Evolutionary conservation across 2,329 filamentous ascomycete species (phyloP).

Genomic region (Stagonosporopsis rhizophila): DNA sequence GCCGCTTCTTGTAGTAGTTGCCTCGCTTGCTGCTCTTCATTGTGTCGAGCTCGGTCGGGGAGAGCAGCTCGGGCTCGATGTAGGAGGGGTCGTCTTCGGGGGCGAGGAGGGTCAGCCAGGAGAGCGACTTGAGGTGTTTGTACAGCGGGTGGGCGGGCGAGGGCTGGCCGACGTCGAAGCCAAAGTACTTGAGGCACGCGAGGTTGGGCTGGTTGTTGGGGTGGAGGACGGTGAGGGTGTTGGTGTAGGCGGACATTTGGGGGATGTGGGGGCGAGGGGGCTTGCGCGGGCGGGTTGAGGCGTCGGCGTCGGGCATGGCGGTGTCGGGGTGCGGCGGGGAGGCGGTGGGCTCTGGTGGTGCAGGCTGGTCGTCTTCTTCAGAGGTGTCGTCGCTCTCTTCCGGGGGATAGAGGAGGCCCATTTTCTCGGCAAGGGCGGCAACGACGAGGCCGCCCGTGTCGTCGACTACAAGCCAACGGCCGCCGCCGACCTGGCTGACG

Average conservation of each 20-base stretch:
- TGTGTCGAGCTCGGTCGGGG: conserved; percentile 67
- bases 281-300: conserved; percentile 27
- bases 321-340: conserved; percentile 8
- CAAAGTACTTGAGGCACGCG: conserved; percentile 85
- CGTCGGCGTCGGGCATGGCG: conserved; percentile 29
- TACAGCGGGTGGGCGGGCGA: conserved; percentile 76
- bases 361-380: conserved; percentile 18
- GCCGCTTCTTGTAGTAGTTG: conserved; percentile 86
- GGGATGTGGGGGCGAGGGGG: conserved; percentile 47
- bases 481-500: conserved; percentile 53
- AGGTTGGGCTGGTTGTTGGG: conserved; percentile 87
- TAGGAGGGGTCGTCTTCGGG: conserved; percentile 80
- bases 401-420: conserved; percentile 75
- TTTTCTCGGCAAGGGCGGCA: conserved; percentile 84
- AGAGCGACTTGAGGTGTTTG: conserved; percentile 80
- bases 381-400: conserved; percentile 46
- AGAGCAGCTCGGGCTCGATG: conserved; percentile 66
- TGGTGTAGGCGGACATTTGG: conserved; percentile 71
- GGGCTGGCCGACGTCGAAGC: conserved; percentile 74
- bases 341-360: neutral
- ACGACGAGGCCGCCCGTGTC: conserved; percentile 85
- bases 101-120: conserved; percentile 88
- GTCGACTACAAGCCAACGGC: conserved; percentile 82
- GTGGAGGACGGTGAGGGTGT: conserved; percentile 83
- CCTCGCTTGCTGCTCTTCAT: conserved; percentile 85